Evolutionary conservation across 2,329 filamentous ascomycete genomes (phyloP), one percentile per base, ranked within the genome.

Genomic region (Penicillium fuscoglaucum): DNA sequence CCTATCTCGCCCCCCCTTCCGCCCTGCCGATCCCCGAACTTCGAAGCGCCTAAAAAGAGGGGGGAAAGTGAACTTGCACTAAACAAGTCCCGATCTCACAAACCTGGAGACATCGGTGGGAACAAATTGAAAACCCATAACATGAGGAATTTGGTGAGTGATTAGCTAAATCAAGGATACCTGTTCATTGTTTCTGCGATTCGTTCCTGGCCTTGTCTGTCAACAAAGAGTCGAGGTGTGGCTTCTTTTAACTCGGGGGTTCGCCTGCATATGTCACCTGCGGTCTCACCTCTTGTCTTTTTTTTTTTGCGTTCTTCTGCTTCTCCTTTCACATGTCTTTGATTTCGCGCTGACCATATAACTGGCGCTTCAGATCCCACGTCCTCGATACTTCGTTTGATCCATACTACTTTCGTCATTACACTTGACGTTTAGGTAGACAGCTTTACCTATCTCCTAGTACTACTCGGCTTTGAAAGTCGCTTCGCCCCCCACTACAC

Each of bases 221-320:
- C 46, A 61, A 58, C 56, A 60, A 66, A 60, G 55, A 37, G 51
- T 53, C 40, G 29, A 61, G 51, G 50, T 45, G 51, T 49, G 59
- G 57, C 54, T 59, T 50, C 58, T 58, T 63, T 61, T 49, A 58
- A 54, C 48, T 46, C 48, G 49, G 47, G 53, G 53, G 41, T 33
- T 56, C 55, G 60, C 63, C 60, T 67, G 62, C 64, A 59, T 66
- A 63, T 62, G 59, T 57, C 60, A 62, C 56, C 52, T 60, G 57
- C 51, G 61, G 64, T 61, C 61, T 63, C 57, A 61, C 62, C 58
- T 49, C 55, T 61, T 57, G 43, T 29, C 10, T 19, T 33, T 46
- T 63, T 66, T 65, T 64, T 65, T 63, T 59, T 45, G 33, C 19
- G 59, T 48, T 19, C 45, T 24, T 39, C 35, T 29, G 15, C 26